phyloP scores from a whole-genome alignment of 2,329 filamentous ascomycete genomes.

The Ceratocystis ficicola region DNA sequence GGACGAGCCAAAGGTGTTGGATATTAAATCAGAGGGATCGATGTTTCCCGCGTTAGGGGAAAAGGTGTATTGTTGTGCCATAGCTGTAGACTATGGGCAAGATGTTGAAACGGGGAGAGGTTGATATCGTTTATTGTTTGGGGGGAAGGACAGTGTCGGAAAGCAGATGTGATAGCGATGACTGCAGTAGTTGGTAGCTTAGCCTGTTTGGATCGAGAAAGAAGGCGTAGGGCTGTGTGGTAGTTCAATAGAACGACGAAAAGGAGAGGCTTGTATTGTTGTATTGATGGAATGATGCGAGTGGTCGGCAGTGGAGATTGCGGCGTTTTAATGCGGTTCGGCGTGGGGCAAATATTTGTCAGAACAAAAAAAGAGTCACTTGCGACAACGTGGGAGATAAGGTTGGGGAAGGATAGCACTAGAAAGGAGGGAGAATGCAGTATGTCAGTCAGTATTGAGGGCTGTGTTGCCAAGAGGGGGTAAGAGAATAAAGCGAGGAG shows the following conservation, averaged over 20 bases:
- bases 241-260: neutral
- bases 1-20: conserved; percentile 17
- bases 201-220: neutral
- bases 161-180: neutral
- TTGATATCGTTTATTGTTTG: neutral
- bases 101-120: neutral
- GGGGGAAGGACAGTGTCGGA: neutral
- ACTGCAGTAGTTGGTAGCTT: neutral
- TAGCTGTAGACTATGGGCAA: neutral
- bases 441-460: neutral
- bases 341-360: conserved; percentile 8
- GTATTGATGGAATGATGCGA: neutral
- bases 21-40: conserved; percentile 13
- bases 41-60: conserved; percentile 17
- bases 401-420: neutral
- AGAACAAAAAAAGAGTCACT: conserved; percentile 7
- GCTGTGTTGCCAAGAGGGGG: neutral
- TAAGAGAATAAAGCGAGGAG: neutral
- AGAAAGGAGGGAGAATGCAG: neutral
- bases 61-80: conserved; percentile 21
- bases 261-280: neutral
- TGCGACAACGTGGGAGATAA: neutral
- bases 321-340: conserved; percentile 10
- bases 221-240: neutral
- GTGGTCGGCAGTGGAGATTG: conserved; percentile 1